Evolutionary conservation across 768 basidiomycete genomes (phyloP), one percentile per base, ranked within the genome.

Genomic region (Mycena epipterygia): DNA sequence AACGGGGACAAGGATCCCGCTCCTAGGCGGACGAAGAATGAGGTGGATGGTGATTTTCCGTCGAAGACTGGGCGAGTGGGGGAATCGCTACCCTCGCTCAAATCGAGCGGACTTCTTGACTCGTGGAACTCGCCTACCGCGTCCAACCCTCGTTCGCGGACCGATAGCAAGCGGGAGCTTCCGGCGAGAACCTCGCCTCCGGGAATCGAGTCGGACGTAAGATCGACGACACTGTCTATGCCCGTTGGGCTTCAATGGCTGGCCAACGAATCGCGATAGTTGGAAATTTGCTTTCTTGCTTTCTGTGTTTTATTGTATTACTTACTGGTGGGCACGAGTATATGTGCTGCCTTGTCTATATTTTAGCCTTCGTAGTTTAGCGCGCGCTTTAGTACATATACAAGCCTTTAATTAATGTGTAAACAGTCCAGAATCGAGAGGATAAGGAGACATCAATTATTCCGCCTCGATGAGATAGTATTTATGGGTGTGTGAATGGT

Each of bases 191-290:
- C 76, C 65, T 48, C 74, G 59, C 42, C 68, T 65, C 48, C 25
- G 17, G 60, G 70, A 67, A 75, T 71, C 53, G 81, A 79, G 48
- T 70, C 71, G 39, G 82, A 83, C 61, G 71, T 77, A 44, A 81
- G 80, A 67, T 76, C 77, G 37, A 67, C 79, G 30, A 60, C 78
- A 42, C 73, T 80, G 32, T 76, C 83, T 41, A 88, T 91, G 88
- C 92, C 92, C 7, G 90, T 91, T 32, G 92, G 92, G 23, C 75
- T 93, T 70, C 85, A 82, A 52, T 93, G 91, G 91, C 84, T 93
- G 57, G 91, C 90, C 39, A 86, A 91, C 69, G 91, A 91, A 80
- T 84, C 85, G 48, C 82, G 86, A 70, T 86, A 83, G 74, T 64
- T 65, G 30, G 56, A 64, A 49, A 55, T 61, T 46, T 39, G 37